Evolutionary conservation across 495 filamentous ascomycete species (phyloP), one percentile per base, ranked within the genome.

Genomic region (Astrocystis sublimbata): DNA sequence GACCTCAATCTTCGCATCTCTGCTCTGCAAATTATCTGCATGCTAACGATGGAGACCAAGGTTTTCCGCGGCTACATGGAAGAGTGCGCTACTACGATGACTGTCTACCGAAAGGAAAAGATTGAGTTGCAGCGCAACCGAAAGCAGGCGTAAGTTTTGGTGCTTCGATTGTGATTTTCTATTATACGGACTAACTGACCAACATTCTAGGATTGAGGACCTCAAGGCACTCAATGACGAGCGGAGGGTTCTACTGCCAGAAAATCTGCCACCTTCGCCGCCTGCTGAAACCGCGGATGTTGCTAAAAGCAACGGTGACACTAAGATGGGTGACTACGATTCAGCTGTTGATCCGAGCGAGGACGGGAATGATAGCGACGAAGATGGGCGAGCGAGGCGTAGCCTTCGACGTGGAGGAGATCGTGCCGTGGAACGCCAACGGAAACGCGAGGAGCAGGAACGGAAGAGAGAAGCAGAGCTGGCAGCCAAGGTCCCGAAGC

Each of bases 11-110:
- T 90, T 49, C 87, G 93, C 24, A 84, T 92, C 33, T 85, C 86
- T 63, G 89, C 87, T 35, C 81, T 98, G 31, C 88, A 97, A 75
- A 92, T 94, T 19, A 82, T 97, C 57, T 92, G 90, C 68, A 88
- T 92, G 79, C 83, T 98, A 49, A 90, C 88, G n/a, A 77, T 92
- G 47, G 88, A 91, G 65, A 96, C 93, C 3, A 90, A 89, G 69
- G 87, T 88, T 2, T 85, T 98, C 59, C 85, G 92, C 38, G 86
- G 86, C 15, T 96, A 94, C 68, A 89, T 98, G 78, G 92, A 96
- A 60, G 87, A 93, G 63, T 96, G 92, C 75, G 89, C 87, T 47
- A 89, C 92, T 63, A 86, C 90, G 60, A 97, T 97, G 96, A 98
- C 94, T 3, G 85, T 85, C 42, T 89, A 92, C 68, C 84, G 94